Evolutionary conservation across 257 asterid genomes (phyloP), one percentile per base, ranked within the genome.

Genomic region (Solanum ossicruentum): DNA sequence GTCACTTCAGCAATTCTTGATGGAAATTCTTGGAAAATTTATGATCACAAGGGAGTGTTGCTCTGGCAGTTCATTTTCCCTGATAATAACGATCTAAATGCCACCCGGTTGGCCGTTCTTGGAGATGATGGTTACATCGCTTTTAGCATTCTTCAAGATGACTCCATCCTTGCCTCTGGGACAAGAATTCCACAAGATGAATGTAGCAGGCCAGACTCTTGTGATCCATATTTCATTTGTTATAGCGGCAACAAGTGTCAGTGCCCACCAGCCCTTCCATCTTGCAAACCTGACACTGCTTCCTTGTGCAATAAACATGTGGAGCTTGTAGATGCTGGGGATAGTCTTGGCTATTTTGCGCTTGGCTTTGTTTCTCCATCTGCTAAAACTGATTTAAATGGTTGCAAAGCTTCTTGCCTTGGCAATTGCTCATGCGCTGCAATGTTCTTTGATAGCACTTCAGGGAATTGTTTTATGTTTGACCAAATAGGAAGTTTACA

Each of bases 11-110:
- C 98, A 0, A 73, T 73, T 55, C 88, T 96, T 10, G 87, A 51
- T 81, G 91, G 89, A 52, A 96, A 93, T 88, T 92, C 98, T 71
- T 97, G 98, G 99, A 92, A 86, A 84, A 92, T 95, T 26, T 94
- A 85, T 56, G 98, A 92, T 84, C 39, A 89, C 18, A 88, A 56
- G 41, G 82, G 79, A 78, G 87, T 15, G 28, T 84, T 97, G n/a
- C 91, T 93, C 28, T 93, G 92, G 95, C 95, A 95, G 86, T 93
- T 95, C 87, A 88, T 96, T 56, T 92, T 95, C 84, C 84, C 95
- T 2, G 90, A 84, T 71, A 88, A 73, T 32, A 47, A 58, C 8
- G 84, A 77, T 61, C 86, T 70, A 17, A 94, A 95, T 77, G 90
- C 91, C 8, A 93, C 98, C 1, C 93, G 98, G 98, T 91, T 83